Evolutionary conservation across 768 basidiomycete genomes (phyloP).

Genomic region (Serendipita sp.): DNA sequence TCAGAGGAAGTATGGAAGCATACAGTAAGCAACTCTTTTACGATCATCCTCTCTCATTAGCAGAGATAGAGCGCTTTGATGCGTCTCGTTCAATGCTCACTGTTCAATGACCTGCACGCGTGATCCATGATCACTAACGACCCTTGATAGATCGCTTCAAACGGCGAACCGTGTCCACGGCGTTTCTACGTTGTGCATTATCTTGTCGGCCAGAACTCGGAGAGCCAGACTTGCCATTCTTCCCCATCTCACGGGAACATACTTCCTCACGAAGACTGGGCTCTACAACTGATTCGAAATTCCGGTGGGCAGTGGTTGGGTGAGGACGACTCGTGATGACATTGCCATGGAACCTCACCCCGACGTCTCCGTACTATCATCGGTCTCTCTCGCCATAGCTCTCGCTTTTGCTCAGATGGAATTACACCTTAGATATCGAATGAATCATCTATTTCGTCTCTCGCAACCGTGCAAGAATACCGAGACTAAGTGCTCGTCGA

Average conservation of each 20-base stretch:
- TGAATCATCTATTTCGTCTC: too few relatives aligned
- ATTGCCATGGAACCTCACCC: constrained; percentile 1
- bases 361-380: neutral
- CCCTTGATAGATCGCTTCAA: constrained; percentile 7
- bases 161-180: constrained; percentile 4
- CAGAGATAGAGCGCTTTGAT: neutral
- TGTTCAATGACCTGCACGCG: neutral
- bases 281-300: neutral
- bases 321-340: neutral
- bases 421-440: too few relatives aligned
- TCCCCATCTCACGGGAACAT: constrained; percentile 7
- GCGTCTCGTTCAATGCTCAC: neutral
- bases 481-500: too few relatives aligned
- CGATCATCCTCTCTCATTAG: neutral
- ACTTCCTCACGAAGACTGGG: constrained; percentile 2
- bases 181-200: neutral
- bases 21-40: neutral
- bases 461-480: too few relatives aligned
- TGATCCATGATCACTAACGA: constrained; percentile 6
- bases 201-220: constrained; percentile 4
- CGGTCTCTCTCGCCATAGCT: too few relatives aligned
- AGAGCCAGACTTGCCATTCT: neutral
- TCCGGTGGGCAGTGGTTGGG: constrained; percentile 1
- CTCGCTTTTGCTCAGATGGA: too few relatives aligned
- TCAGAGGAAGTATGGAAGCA: constrained; percentile 4